These are phyloP conservation scores for Chrysochromulina tobinii DNA, from an alignment of 78 protist species.

Conservation along the genomic window DNA sequence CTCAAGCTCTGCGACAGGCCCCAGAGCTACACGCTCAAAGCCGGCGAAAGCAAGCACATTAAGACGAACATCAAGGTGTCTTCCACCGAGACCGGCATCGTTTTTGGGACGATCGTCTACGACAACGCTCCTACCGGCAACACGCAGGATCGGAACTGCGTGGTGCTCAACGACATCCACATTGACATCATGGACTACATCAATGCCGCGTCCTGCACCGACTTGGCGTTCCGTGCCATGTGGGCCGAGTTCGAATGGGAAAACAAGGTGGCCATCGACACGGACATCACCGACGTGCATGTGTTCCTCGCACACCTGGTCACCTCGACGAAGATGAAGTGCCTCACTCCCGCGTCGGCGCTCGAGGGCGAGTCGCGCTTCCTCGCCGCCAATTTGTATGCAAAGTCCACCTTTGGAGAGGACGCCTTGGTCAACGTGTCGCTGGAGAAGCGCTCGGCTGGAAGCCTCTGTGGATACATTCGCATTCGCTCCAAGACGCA, in stretches of 20 bases:
- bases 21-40: constrained; percentile 60
- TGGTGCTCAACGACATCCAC: constrained; percentile 90
- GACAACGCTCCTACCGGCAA: constrained; percentile 64
- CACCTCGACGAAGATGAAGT: constrained; percentile 88
- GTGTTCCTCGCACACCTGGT: constrained; percentile 81
- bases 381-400: constrained; percentile 93
- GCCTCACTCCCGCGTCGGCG: constrained; percentile 78
- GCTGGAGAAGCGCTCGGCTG: constrained; percentile 63
- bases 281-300: constrained; percentile 63
- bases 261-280: constrained; percentile 81
- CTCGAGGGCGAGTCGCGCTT: constrained; percentile 86
- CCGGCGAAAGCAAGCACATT: constrained; percentile 64
- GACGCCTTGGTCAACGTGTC: constrained; percentile 93
- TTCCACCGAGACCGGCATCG: constrained; percentile 95
- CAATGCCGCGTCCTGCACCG: constrained; percentile 82
- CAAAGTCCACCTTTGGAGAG: constrained; percentile 77
- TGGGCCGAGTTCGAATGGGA: constrained; percentile 99
- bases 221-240: constrained; percentile 83
- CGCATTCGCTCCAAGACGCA: constrained; percentile 94
- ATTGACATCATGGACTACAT: constrained; percentile 97
- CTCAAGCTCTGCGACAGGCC: constrained; percentile 92
- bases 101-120: constrained; percentile 91
- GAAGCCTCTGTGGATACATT: constrained; percentile 80
- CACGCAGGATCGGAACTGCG: constrained; percentile 62
- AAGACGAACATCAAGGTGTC: constrained; percentile 86